phyloP scores from a whole-genome alignment of 129 eudicot species.

The Pulicaria dysenterica region DNA sequence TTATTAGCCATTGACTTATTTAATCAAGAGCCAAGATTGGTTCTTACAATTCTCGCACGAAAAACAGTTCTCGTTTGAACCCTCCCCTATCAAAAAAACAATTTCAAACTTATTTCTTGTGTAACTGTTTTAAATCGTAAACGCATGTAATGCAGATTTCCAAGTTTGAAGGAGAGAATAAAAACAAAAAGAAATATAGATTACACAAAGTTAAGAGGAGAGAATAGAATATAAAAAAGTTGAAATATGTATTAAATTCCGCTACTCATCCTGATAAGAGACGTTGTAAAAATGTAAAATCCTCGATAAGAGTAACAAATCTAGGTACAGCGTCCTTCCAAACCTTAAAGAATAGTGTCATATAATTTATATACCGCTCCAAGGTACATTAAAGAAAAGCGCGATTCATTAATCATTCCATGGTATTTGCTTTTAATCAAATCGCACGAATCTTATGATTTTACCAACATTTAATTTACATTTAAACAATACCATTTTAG shows the following conservation, averaged over 20 bases:
- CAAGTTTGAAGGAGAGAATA: not conserved
- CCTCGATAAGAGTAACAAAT: slow-evolving; percentile 10
- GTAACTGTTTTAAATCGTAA: slow-evolving; percentile 7
- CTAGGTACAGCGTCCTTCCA: not conserved
- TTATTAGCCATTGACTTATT: no score
- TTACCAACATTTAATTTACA: not conserved
- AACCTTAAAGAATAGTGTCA: slow-evolving; percentile 7
- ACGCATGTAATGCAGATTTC: not conserved
- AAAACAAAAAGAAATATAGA: not conserved
- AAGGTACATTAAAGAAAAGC: not conserved
- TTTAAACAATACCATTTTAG: slow-evolving; percentile 3
- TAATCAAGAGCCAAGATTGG: no score
- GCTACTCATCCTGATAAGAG: not conserved
- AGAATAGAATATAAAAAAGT: not conserved
- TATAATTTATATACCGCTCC: slow-evolving; percentile 6
- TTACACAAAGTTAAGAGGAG: not conserved
- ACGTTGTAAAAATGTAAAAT: no score
- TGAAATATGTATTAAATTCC: not conserved
- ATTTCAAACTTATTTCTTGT: slow-evolving; percentile 9
- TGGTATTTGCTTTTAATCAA: not conserved
- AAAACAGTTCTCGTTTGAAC: no score
- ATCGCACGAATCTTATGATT: slow-evolving; percentile 10
- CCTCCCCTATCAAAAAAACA: not conserved
- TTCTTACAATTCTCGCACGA: no score
- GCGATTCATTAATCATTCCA: slow-evolving; percentile 15